These are phyloP conservation scores for Leccinellum rugosiceps DNA, from an alignment of 768 basidiomycete genomes.

Conservation along the genomic window DNA sequence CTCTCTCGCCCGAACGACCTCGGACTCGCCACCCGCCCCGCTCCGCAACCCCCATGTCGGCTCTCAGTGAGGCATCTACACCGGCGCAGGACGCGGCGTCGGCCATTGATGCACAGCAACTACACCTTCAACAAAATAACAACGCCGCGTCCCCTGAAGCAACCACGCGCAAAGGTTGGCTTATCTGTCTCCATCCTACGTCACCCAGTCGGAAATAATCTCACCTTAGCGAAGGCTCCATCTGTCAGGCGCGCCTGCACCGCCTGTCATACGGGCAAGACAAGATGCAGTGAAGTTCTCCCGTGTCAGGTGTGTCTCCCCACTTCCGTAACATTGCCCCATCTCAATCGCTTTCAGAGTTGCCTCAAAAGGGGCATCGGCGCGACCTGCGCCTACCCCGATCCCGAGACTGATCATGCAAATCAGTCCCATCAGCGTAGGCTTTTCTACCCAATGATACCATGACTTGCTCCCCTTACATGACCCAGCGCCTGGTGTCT, in stretches of 20 bases:
- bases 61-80: slow-evolving; percentile 66
- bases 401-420: slow-evolving; percentile 61
- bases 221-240: slow-evolving; percentile 64
- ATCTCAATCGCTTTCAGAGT: slow-evolving; percentile 44
- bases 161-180: slow-evolving; percentile 59
- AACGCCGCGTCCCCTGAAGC: slow-evolving; percentile 32
- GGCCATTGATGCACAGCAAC: slow-evolving; percentile 57
- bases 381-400: slow-evolving; percentile 68
- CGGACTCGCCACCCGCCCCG: slow-evolving; percentile 31
- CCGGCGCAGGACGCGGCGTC: slow-evolving; percentile 63
- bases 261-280: slow-evolving; percentile 81
- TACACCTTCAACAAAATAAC: slow-evolving; percentile 40
- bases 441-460: slow-evolving; percentile 5
- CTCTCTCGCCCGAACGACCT: slow-evolving; percentile 22
- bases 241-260: slow-evolving; percentile 79
- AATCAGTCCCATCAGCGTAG: slow-evolving; percentile 31
- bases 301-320: slow-evolving; percentile 65
- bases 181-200: slow-evolving; percentile 8
- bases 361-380: slow-evolving; percentile 81
- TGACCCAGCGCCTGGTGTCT: slow-evolving; percentile 31
- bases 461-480: slow-evolving; percentile 5
- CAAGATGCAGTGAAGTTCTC: slow-evolving; percentile 75
- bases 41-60: slow-evolving; percentile 65
- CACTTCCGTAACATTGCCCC: slow-evolving; percentile 8
- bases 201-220: slow-evolving; percentile 9